These are phyloP conservation scores for Perkinsus chesapeaki DNA, from an alignment of 169 alveolate genomes.

Conservation along the genomic window DNA sequence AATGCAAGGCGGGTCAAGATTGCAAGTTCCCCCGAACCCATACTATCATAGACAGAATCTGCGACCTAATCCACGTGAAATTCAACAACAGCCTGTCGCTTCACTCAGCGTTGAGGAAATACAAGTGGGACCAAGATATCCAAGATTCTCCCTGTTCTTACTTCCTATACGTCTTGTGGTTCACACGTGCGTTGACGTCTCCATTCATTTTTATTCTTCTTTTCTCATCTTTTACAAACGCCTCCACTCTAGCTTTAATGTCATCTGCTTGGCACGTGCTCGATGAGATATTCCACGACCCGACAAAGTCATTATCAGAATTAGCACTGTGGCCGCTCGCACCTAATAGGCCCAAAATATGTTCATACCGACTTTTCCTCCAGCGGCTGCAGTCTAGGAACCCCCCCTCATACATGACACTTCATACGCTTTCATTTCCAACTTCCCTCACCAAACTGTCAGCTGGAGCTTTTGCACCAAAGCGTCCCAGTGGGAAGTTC, in stretches of 20 bases:
- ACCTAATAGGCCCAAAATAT: neutral
- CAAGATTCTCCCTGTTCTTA: neutral
- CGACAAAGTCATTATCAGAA: neutral
- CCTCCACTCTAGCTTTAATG: neutral
- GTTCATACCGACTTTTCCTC: neutral
- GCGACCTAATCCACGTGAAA: no score
- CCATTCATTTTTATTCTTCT: slow-evolving; percentile 3
- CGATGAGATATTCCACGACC: neutral
- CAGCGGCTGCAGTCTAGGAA: neutral
- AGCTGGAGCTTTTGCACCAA: no score
- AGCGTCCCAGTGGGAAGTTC: no score
- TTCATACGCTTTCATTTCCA: no score
- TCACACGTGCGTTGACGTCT: neutral
- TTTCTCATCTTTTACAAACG: neutral
- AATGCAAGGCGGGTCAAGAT: neutral
- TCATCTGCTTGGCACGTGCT: neutral
- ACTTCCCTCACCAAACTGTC: no score
- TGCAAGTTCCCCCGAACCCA: no score
- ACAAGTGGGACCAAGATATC: neutral
- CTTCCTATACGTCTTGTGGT: neutral
- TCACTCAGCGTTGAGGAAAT: neutral
- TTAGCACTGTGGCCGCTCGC: neutral
- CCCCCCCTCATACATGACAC: neutral
- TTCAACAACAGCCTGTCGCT: neutral
- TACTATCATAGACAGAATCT: no score